A percentile compares a stretch with the other conserved stretches of the same genome.
phyloP scores from a whole-genome alignment of 768 basidiomycete species.

The Hericium rajendrae region DNA sequence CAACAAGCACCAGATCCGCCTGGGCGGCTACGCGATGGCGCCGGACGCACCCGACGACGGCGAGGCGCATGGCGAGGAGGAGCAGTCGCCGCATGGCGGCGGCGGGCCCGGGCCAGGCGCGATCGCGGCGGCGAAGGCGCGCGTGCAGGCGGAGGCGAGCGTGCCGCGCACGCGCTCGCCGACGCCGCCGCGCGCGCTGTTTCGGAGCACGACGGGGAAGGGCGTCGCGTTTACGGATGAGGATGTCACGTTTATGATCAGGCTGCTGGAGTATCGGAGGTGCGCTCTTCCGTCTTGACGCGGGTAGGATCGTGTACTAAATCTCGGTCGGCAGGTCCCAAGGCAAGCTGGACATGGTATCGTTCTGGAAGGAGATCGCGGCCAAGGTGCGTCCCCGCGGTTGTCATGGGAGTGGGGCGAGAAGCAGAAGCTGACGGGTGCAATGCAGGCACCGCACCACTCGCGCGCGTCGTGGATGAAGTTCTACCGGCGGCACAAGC shows the following conservation, averaged over 20 bases:
- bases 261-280: conserved; percentile 73
- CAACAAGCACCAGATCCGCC: conserved; percentile 87
- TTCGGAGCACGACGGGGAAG: conserved; percentile 80
- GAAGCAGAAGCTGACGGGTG: not conserved
- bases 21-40: conserved; percentile 76
- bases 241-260: conserved; percentile 68
- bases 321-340: conserved; percentile 31
- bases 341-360: conserved; percentile 61
- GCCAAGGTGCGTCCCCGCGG: conserved; percentile 35
- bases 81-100: conserved; percentile 11
- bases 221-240: conserved; percentile 84
- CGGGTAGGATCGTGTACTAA: not conserved
- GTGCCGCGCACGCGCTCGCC: conserved; percentile 57
- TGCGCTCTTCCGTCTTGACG: conserved; percentile 20
- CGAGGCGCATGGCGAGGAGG: conserved; percentile 31
- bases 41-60: conserved; percentile 55
- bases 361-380: conserved; percentile 74
- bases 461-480: conserved; percentile 94
- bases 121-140: conserved; percentile 35
- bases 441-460: conserved; percentile 69
- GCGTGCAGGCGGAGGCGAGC: conserved; percentile 27
- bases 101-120: conserved; percentile 30
- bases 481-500: conserved; percentile 82
- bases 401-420: conserved; percentile 1
- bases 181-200: conserved; percentile 71